Base-by-base conservation (phyloP, 352 stramenopile species). In the Phytophthora crassamura region DNA sequence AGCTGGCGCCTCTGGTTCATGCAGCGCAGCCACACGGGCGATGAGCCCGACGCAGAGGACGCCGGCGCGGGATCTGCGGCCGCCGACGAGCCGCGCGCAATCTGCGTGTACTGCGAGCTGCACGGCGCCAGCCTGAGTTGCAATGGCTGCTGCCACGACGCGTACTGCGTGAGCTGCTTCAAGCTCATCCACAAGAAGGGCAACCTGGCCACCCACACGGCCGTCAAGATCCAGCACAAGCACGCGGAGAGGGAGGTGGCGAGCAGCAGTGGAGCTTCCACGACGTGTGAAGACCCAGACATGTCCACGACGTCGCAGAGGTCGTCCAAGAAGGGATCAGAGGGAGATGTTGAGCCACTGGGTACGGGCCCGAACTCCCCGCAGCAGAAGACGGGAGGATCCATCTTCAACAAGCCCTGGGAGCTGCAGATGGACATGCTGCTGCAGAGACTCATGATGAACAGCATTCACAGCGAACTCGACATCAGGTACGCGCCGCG, bases 171-270 rank as follows among this genome's bases (percentile, higher is more conserved):
- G 30, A 88, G 78, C 49, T 95, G 87, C 78, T 95, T 95, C 65
- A 95, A 94, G 59, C 72, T 95, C 51, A 83, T 95, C 38, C 87
- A 95, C 67, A 95, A 92, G 80, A 91, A 91, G 48, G 87, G 87
- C 53, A 86, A 87, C 56, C 63, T 95, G 41, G 85, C 87, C 8
- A 91, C 85, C 3, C 87, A 94, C 61, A 94, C 87, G 33, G 85
- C 85, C 39, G 72, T 86, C 57, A 91, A 90, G 67, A 83, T 78
- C 22, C 39, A 72, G 7, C 49, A 51, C 11, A 32, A 36, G 34
- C 49, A 66, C 38, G 41, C 50, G 16, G 56, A 79, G 52, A 68
- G 33, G 22, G 55, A 69, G 22, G 7, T 48, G 8, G 56, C 48
- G 16, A 63, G 58, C 42, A 71, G 59, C 39, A 80, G 69, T 51